phyloP scores from a whole-genome alignment of 345 rosid genomes.

The Populus tremula region DNA sequence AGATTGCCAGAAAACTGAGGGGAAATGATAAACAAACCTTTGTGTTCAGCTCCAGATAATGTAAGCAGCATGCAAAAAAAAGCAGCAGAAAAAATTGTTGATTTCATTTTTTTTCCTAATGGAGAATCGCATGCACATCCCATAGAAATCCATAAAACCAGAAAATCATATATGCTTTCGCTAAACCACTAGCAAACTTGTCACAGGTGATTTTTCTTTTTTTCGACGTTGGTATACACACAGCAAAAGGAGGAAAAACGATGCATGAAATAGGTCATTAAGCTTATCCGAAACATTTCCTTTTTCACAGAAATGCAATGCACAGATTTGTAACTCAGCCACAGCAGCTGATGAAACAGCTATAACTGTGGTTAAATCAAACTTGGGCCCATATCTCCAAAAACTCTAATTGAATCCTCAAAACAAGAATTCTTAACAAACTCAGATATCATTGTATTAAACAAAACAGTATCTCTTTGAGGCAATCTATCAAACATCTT shows the following conservation, averaged over 20 bases:
- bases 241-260: neutral
- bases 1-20: neutral
- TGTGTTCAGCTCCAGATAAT: neutral
- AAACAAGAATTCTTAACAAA: slow-evolving; percentile 44
- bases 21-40: neutral
- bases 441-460: slow-evolving; percentile 66
- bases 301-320: neutral
- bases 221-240: neutral
- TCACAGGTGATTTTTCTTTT: too few relatives aligned
- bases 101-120: too few relatives aligned
- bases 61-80: neutral
- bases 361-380: slow-evolving; percentile 53
- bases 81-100: neutral
- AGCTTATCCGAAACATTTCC: neutral
- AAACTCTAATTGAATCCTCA: slow-evolving; percentile 47
- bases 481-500: slow-evolving; percentile 66
- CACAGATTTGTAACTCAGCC: slow-evolving; percentile 48
- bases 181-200: too few relatives aligned
- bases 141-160: too few relatives aligned
- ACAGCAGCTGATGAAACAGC: slow-evolving; percentile 59
- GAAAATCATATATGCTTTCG: too few relatives aligned
- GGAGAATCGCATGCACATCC: too few relatives aligned
- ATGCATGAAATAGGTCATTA: neutral
- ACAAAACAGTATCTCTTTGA: slow-evolving; percentile 59
- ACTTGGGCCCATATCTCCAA: slow-evolving; percentile 37